Base-by-base conservation (phyloP, 768 basidiomycete species). In the Lactarius sanguifluus region DNA sequence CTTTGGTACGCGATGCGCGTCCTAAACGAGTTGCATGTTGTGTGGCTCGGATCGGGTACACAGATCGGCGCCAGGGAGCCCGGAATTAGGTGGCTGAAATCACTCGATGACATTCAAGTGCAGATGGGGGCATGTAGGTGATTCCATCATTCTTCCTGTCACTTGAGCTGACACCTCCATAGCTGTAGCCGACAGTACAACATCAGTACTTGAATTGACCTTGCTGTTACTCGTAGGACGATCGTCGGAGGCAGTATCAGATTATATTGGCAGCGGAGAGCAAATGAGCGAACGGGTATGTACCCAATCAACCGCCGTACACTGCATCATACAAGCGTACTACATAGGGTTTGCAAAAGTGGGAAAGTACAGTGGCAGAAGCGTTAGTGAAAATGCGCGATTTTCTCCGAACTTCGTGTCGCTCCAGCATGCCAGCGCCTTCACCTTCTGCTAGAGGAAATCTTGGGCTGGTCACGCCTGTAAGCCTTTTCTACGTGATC, bases 221-320 rank as follows among this genome's bases (percentile, higher is more conserved):
- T 78, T 78, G 55, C 80, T 92, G 67, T 79, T 94, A 55, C 82
- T 86, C 18, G 89, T 90, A 28, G 91, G 92, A 8, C 81, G 86
- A 62, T 77, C 85, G n/a, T 86, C 90, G 34, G 89, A 90, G 62
- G 79, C 89, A 9, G 79, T 94, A 40, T 72, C 77, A 32, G 92
- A 94, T 76, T 90, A 91, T 74, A 80, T 94, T 60, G 85, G 88
- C 15, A 91, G 89, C 66, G 84, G 84, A 23, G 90, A 92, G 71
- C 86, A 88, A 72, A 89, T 90, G 82, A 91, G 87, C 66, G 92
- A 94, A 77, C 81, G 92, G 74, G 92, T 92, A 77, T 71, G 78
- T 74, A 45, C 15, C 28, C 38, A 59, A 45, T 52, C n/a, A n/a
- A 20, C 18, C 28, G 18, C 52, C n/a, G 9, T 15, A 34, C 56